Conservation (phyloP, 2,329 filamentous ascomycete genomes). For the Claviceps fusiformis region DNA sequence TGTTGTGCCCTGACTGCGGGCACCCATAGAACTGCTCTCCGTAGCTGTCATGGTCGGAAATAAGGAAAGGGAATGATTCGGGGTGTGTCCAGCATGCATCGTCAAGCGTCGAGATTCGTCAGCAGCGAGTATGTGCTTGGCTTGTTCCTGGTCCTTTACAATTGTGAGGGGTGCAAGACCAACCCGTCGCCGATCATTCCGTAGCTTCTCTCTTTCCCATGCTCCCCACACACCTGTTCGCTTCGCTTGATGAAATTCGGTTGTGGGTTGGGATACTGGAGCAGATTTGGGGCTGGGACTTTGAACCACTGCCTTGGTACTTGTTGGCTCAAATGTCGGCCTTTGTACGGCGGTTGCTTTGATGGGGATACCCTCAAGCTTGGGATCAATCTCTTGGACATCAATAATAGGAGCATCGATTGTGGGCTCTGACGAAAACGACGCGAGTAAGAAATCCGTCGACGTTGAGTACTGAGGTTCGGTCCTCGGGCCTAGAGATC, state of each 20-base stretch:
- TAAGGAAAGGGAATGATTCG: slow-evolving; percentile 43
- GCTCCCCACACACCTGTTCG: background rate
- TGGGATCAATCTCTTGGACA: slow-evolving; percentile 42
- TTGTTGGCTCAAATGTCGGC: slow-evolving; percentile 28
- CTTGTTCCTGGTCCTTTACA: slow-evolving; percentile 24
- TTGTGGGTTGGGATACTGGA: slow-evolving; percentile 14
- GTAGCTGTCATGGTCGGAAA: slow-evolving; percentile 32
- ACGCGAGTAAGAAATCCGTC: slow-evolving; percentile 21
- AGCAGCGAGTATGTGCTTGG: slow-evolving; percentile 32
- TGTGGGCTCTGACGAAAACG: slow-evolving; percentile 16
- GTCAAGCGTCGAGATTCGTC: slow-evolving; percentile 38
- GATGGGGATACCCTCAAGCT: slow-evolving; percentile 45
- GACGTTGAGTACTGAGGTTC: slow-evolving; percentile 23
- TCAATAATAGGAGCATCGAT: slow-evolving; percentile 37
- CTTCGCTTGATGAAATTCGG: background rate
- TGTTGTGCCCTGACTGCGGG: slow-evolving; percentile 16
- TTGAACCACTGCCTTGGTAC: slow-evolving; percentile 16
- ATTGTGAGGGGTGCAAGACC: slow-evolving; percentile 6
- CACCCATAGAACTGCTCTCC: slow-evolving; percentile 15
- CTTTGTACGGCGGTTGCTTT: slow-evolving; percentile 39
- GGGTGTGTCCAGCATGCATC: slow-evolving; percentile 51
- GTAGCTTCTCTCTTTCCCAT: slow-evolving; percentile 2
- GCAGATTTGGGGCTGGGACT: slow-evolving; percentile 15
- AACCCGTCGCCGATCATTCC: slow-evolving; percentile 2
- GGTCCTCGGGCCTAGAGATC: slow-evolving; percentile 31